Percentiles rank a stretch among this genome's conserved stretches.
Evolutionary conservation across 352 stramenopile genomes (phyloP).

Genomic region (Phytophthora pini): DNA sequence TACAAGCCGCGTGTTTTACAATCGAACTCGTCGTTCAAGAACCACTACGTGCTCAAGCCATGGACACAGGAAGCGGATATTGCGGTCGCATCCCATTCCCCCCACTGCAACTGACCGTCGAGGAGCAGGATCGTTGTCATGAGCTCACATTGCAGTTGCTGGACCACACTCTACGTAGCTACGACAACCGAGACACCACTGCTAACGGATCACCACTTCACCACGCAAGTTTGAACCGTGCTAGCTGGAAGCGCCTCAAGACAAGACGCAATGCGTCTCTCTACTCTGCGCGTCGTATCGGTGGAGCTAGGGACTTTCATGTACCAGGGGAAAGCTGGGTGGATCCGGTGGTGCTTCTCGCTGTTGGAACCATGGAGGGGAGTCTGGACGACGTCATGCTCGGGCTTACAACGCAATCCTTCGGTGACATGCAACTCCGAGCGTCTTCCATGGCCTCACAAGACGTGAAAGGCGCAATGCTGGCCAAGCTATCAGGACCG

Average conservation of each 20-base stretch:
- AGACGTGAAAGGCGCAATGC: constrained; percentile 38
- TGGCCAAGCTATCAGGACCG: constrained; percentile 52
- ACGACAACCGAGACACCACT: constrained; percentile 21
- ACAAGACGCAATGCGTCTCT: constrained; percentile 29
- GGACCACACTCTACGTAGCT: constrained; percentile 30
- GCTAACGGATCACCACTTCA: constrained; percentile 16
- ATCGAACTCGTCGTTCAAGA: no score
- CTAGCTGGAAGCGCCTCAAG: constrained; percentile 28
- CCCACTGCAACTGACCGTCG: constrained; percentile 15
- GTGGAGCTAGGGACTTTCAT: constrained; percentile 6
- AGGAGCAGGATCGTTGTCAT: constrained; percentile 25
- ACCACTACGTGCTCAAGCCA: not conserved
- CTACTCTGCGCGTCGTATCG: constrained; percentile 12
- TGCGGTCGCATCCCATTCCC: constrained; percentile 19
- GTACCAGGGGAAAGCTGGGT: constrained; percentile 15
- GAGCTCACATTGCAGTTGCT: constrained; percentile 29
- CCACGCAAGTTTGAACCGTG: constrained; percentile 17
- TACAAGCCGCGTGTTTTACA: no score
- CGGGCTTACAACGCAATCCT: constrained; percentile 19
- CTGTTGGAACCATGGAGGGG: constrained; percentile 22
- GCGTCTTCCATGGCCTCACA: constrained; percentile 15
- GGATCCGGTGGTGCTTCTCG: constrained; percentile 18
- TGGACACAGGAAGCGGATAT: constrained; percentile 22
- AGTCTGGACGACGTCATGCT: constrained; percentile 34
- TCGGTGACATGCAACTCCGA: constrained; percentile 24